Evolutionary conservation across 805 yeast genomes (phyloP), one percentile per base, ranked within the genome.

Genomic region (Candida manassasensis): DNA sequence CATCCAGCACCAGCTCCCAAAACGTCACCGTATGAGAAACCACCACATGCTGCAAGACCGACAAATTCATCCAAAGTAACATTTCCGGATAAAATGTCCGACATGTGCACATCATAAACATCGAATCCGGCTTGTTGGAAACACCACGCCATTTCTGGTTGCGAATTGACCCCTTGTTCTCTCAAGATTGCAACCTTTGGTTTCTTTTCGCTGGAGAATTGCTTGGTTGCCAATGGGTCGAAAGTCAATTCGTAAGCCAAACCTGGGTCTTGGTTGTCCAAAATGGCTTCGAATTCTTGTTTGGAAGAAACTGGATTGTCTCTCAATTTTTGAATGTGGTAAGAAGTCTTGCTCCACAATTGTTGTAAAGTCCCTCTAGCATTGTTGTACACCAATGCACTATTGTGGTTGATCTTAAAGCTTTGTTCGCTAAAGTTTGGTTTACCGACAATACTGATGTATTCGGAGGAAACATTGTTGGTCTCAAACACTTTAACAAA

Each of bases 1-100:
- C 98, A 93, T 39, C 98, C 98, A 36, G 90, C 84, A 57, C 96
- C 98, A 22, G 98, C 98, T 48, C 98, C 98, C 41, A 93, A 71
- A 32, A 93, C 98, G 63, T 93, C 98, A 72, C 98, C 98, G 55
- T 89, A 93, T 2, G 97, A 87, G 71, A 93, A 93, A 11, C 98
- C 98, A 63, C 98, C 98, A 67, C 98, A 94, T 3, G 97, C 97
- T 28, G 97, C 97, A 32, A 93, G 50, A 43, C 98, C 98, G 33
- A 81, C 86, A 61, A 93, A 93, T 29, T 77, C 82, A 52, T 78
- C 81, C 45, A 93, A 71, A 13, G 79, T 59, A 22, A 83, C 83
- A 49, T 69, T 73, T 29, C 95, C 95, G 25, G 73, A 64, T 43
- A 89, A 64, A 40, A 93, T 75, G 58, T 93, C 98, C 14, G 94